phyloP scores from a whole-genome alignment of 2,329 filamentous ascomycete genomes.

The Phoma herbarum region DNA sequence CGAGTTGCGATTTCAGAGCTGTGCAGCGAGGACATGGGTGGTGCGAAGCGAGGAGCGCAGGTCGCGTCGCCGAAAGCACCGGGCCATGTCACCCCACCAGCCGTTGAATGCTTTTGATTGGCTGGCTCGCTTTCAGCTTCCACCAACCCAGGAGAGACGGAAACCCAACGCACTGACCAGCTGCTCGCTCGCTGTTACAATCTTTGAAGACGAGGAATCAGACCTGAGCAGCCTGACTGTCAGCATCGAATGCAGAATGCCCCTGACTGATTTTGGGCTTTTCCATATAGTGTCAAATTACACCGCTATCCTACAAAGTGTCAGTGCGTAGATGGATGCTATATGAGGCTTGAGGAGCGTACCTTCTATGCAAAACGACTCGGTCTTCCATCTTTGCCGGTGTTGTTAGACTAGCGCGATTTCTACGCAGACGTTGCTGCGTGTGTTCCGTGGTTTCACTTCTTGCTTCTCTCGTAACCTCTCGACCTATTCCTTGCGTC shows the following conservation, averaged over 20 bases:
- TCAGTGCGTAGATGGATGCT: neutral
- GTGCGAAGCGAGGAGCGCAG: neutral
- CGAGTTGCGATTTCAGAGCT: neutral
- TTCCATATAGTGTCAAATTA: neutral
- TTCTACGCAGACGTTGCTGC: neutral
- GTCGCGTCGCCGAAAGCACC: neutral
- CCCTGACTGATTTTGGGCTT: neutral
- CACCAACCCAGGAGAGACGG: neutral
- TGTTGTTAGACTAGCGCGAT: neutral
- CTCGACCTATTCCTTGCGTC: neutral
- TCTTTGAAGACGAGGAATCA: neutral
- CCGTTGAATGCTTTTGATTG: neutral
- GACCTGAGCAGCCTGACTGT: neutral
- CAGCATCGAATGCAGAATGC: neutral
- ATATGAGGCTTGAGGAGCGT: neutral
- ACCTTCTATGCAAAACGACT: neutral
- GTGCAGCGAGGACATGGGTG: neutral
- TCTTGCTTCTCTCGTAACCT: neutral
- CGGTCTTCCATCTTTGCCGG: neutral
- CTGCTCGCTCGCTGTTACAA: neutral
- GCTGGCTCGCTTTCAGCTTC: neutral
- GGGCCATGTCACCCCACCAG: neutral
- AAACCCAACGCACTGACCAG: neutral
- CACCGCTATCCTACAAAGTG: neutral
- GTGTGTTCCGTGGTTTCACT: neutral